These are phyloP conservation scores for Chrysosporium queenslandicum DNA, from an alignment of 2,329 filamentous ascomycete species.

Conservation along the genomic window DNA sequence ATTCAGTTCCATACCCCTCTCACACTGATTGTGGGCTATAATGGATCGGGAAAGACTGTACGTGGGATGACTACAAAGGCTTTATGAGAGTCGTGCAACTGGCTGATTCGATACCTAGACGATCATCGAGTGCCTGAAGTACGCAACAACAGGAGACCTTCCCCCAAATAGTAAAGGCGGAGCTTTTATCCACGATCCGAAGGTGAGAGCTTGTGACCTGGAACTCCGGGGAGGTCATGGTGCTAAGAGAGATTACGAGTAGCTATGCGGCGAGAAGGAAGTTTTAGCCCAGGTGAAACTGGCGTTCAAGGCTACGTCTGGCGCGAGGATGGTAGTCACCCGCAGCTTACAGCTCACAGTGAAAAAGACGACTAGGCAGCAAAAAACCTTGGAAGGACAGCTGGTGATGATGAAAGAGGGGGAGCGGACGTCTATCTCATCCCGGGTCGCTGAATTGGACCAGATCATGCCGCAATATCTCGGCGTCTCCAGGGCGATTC, in stretches of 20 bases:
- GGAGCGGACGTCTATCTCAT: conserved; percentile 68
- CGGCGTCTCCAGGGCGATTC: conserved; percentile 78
- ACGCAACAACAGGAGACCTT: conserved; percentile 87
- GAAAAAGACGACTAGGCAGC: conserved; percentile 64
- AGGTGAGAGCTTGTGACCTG: conserved; percentile 47
- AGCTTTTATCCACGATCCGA: conserved; percentile 96
- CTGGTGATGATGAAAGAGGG: conserved; percentile 68
- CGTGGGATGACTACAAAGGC: conserved; percentile 13
- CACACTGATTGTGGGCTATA: conserved; percentile 92
- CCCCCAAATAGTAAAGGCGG: conserved; percentile 83
- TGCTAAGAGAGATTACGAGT: conserved; percentile 1
- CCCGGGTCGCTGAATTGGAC: conserved; percentile 70
- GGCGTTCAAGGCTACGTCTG: conserved; percentile 68
- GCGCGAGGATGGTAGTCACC: conserved; percentile 69
- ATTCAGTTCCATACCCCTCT: conserved; percentile 85
- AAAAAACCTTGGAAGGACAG: conserved; percentile 77
- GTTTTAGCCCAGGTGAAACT: conserved; percentile 87
- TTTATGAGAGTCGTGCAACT: not conserved
- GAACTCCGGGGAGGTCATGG: not conserved
- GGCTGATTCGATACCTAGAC: conserved; percentile 45
- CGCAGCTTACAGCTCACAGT: conserved; percentile 77
- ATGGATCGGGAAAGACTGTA: conserved; percentile 90
- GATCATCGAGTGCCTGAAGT: conserved; percentile 97
- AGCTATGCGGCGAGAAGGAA: conserved; percentile 75
- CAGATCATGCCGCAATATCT: conserved; percentile 73